A percentile compares a stretch with the other conserved stretches of the same genome.
These are phyloP conservation scores for Albugo laibachii DNA, from an alignment of 352 stramenopile species.

Conservation along the genomic window DNA sequence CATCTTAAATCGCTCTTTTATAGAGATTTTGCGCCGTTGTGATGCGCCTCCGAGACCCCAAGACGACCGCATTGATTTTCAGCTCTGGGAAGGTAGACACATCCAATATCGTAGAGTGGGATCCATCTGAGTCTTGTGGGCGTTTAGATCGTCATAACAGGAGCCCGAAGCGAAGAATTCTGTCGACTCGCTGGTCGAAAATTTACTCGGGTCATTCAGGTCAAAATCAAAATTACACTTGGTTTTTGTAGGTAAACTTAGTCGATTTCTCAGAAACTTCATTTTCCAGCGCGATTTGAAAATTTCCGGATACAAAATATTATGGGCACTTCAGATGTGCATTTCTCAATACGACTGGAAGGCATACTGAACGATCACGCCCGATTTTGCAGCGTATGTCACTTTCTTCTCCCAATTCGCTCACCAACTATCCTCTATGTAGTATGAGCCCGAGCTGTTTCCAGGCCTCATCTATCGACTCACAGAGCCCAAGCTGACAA, in stretches of 20 bases:
- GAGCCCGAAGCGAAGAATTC: constrained; percentile 62
- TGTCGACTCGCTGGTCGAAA: constrained; percentile 67
- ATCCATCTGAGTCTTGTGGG: background rate
- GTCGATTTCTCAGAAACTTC: constrained; percentile 55
- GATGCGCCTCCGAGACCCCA: constrained; percentile 88
- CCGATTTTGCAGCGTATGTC: constrained; percentile 83
- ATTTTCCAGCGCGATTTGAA: constrained; percentile 66
- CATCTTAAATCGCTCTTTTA: background rate
- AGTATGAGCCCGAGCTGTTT: constrained; percentile 99
- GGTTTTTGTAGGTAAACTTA: background rate
- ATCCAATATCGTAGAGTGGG: background rate
- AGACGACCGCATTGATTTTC: constrained; percentile 97
- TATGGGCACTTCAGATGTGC: constrained; percentile 93
- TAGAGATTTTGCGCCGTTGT: constrained; percentile 93
- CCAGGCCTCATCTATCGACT: constrained; percentile 98
- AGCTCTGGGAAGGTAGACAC: constrained; percentile 78
- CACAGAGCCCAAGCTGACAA: constrained; percentile 91
- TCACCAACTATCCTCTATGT: background rate
- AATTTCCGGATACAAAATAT: constrained; percentile 96
- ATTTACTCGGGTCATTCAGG: constrained; percentile 73
- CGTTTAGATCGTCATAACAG: constrained; percentile 64
- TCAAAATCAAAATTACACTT: constrained; percentile 3
- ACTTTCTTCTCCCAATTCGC: background rate
- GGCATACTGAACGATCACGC: constrained; percentile 92
- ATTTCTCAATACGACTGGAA: constrained; percentile 97